phyloP scores from a whole-genome alignment of 2,329 filamentous ascomycete genomes.

The Neopestalotiopsis sp. region DNA sequence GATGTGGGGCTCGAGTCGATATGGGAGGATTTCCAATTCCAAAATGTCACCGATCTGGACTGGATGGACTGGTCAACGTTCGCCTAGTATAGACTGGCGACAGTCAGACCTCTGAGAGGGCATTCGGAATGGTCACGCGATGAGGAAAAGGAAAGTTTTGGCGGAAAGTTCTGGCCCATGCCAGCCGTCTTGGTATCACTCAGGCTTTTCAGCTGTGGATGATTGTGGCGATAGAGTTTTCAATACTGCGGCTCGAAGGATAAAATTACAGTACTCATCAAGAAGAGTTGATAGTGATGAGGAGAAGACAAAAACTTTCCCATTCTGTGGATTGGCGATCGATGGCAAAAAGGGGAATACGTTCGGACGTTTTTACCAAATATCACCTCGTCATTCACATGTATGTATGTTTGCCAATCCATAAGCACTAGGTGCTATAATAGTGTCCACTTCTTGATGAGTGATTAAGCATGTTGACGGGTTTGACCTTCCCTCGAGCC shows the following conservation, averaged over 20 bases:
- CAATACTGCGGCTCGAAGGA: not conserved
- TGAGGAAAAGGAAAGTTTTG: not conserved
- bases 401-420: not conserved
- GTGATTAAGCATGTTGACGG: not conserved
- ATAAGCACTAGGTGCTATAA: not conserved
- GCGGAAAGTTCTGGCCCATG: not conserved
- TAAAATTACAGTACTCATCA: not conserved
- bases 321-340: not conserved
- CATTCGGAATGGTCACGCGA: not conserved
- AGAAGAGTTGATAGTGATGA: not conserved
- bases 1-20: constrained; percentile 36
- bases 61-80: constrained; percentile 41
- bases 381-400: not conserved
- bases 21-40: constrained; percentile 40
- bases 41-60: constrained; percentile 36
- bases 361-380: not conserved
- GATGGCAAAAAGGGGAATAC: not conserved
- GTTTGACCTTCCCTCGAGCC: not conserved
- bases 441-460: not conserved
- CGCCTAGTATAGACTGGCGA: constrained; percentile 7
- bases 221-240: not conserved
- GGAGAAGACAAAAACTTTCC: not conserved
- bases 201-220: not conserved
- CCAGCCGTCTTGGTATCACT: not conserved
- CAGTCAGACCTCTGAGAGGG: not conserved